These are phyloP conservation scores for Nicotiana undulata DNA, from an alignment of 257 asterid species.

Conservation along the genomic window DNA sequence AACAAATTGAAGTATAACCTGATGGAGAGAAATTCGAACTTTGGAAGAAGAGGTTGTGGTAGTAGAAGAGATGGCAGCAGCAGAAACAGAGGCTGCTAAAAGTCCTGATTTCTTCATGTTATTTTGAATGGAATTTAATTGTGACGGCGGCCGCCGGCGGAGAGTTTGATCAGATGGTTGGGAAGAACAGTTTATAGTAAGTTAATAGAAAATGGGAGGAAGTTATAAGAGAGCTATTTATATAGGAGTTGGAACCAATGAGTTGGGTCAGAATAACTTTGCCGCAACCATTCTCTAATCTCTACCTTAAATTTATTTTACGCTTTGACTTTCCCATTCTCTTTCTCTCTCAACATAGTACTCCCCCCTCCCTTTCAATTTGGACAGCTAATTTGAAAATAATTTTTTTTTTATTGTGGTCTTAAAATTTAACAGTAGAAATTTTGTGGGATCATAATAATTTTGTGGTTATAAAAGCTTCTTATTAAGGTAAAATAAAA, in stretches of 20 bases:
- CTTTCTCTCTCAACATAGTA: rapidly evolving
- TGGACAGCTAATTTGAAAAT: too few relatives aligned
- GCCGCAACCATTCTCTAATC: not conserved
- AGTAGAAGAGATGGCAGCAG: conserved; percentile 51
- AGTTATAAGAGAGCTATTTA: not conserved
- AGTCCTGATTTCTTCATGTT: conserved; percentile 56
- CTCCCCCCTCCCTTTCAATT: too few relatives aligned
- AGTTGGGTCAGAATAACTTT: not conserved
- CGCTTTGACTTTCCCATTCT: too few relatives aligned
- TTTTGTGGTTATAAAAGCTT: too few relatives aligned
- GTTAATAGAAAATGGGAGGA: not conserved
- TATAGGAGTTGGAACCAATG: not conserved
- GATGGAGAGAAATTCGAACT: conserved; percentile 21
- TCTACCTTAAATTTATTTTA: too few relatives aligned
- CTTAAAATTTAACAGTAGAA: too few relatives aligned
- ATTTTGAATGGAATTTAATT: not conserved
- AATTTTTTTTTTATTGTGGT: too few relatives aligned
- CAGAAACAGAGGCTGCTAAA: conserved; percentile 36
- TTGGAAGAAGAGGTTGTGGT: conserved; percentile 31
- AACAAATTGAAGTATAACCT: conserved; percentile 18
- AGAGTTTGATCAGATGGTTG: not conserved
- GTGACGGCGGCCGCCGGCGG: not conserved
- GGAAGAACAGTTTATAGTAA: not conserved
- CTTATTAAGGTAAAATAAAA: too few relatives aligned
- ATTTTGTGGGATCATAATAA: too few relatives aligned